Evolutionary conservation across 164 flowering plant species (phyloP).

Genomic region (grape (Vitis vinifera)): ASM3070453v1 NC_081822.1:6132001-6132500

Average conservation of each 20-base stretch:
- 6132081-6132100: slow-evolving; percentile 90
- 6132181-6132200: slow-evolving; percentile 71
- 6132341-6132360: too few relatives aligned
- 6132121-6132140: slow-evolving; percentile 69
- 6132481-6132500: too few relatives aligned
- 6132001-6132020: not conserved
- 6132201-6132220: slow-evolving; percentile 56
- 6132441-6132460: too few relatives aligned
- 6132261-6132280: slow-evolving; percentile 89
- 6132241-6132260: slow-evolving; percentile 86
- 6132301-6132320: slow-evolving; percentile 48
- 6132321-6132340: not conserved
- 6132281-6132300: slow-evolving; percentile 69
- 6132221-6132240: slow-evolving; percentile 73
- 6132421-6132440: too few relatives aligned
- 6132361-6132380: too few relatives aligned
- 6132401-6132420: too few relatives aligned
- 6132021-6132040: not conserved
- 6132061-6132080: slow-evolving; percentile 59
- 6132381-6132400: too few relatives aligned
- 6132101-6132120: slow-evolving; percentile 93
- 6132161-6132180: slow-evolving; percentile 40
- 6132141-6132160: slow-evolving; percentile 38
- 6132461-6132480: too few relatives aligned
- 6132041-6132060: slow-evolving; percentile 71